phyloP scores from a whole-genome alignment of 306 rosid genomes.

The Medicago lupulina region DNA sequence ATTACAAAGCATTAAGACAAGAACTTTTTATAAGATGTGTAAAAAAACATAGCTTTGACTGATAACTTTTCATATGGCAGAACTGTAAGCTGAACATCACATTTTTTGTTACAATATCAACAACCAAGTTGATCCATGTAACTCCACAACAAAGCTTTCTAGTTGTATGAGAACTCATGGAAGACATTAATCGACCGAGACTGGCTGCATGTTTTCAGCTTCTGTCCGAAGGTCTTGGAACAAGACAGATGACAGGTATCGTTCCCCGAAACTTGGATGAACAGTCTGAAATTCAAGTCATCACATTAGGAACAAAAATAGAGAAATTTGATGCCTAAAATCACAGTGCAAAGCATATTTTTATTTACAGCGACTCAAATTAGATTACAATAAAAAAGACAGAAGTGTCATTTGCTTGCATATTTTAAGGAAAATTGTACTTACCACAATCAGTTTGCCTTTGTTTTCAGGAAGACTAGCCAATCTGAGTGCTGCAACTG shows the following conservation, averaged over 20 bases:
- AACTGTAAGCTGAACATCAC: constrained; percentile 17
- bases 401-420: constrained; percentile 22
- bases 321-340: constrained; percentile 12
- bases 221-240: constrained; percentile 82
- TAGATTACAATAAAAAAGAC: not conserved
- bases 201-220: constrained; percentile 98
- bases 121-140: constrained; percentile 36
- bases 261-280: constrained; percentile 96
- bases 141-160: constrained; percentile 29
- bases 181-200: constrained; percentile 67
- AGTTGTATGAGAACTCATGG: not conserved
- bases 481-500: constrained; percentile 83
- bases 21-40: constrained; percentile 35
- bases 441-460: constrained; percentile 98
- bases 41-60: not conserved
- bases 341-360: constrained; percentile 11
- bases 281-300: constrained; percentile 68
- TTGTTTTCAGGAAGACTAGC: constrained; percentile 88
- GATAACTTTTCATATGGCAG: constrained; percentile 13
- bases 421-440: constrained; percentile 29
- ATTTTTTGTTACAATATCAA: constrained; percentile 30
- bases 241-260: constrained; percentile 90
- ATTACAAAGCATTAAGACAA: constrained; percentile 18
- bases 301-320: constrained; percentile 29
- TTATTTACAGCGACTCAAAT: not conserved